Conservation (phyloP, 2,329 filamentous ascomycete genomes). For the Trichoderma lentiforme region DNA sequence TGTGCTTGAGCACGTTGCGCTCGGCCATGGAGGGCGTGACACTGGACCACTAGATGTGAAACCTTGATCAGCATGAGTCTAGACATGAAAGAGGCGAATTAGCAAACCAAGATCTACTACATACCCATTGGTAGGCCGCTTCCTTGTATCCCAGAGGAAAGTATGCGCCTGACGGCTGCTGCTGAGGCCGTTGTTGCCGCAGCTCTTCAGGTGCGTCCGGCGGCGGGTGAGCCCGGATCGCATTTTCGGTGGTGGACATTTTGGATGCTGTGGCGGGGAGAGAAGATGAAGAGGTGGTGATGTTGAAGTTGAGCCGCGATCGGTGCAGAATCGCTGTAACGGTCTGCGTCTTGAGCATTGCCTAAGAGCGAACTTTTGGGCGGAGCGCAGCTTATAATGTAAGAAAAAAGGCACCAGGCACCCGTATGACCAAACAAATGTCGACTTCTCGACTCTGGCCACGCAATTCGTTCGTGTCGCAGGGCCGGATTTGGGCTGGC, state of each 20-base stretch:
- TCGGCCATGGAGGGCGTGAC: slow-evolving; percentile 82
- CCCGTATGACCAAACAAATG: slow-evolving; percentile 4
- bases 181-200: slow-evolving; percentile 28
- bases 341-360: slow-evolving; percentile 45
- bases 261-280: slow-evolving; percentile 23
- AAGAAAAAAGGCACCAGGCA: slow-evolving; percentile 8
- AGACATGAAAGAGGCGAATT: neutral
- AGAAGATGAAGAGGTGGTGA: slow-evolving; percentile 14
- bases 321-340: slow-evolving; percentile 39
- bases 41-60: slow-evolving; percentile 66
- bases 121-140: slow-evolving; percentile 84
- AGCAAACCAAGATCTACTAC: slow-evolving; percentile 30
- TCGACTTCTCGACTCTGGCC: neutral
- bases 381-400: neutral
- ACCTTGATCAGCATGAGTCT: neutral
- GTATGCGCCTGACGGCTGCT: slow-evolving; percentile 40
- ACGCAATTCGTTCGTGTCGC: slow-evolving; percentile 11
- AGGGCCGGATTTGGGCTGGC: slow-evolving; percentile 16
- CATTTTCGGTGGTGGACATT: slow-evolving; percentile 35
- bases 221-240: slow-evolving; percentile 24
- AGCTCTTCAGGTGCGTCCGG: slow-evolving; percentile 22
- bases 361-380: slow-evolving; percentile 25
- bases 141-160: slow-evolving; percentile 93
- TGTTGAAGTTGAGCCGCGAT: slow-evolving; percentile 38
- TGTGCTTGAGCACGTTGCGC: slow-evolving; percentile 78